Evolutionary conservation across 2,329 filamentous ascomycete genomes (phyloP).

Genomic region (Pezicula carpinea): DNA sequence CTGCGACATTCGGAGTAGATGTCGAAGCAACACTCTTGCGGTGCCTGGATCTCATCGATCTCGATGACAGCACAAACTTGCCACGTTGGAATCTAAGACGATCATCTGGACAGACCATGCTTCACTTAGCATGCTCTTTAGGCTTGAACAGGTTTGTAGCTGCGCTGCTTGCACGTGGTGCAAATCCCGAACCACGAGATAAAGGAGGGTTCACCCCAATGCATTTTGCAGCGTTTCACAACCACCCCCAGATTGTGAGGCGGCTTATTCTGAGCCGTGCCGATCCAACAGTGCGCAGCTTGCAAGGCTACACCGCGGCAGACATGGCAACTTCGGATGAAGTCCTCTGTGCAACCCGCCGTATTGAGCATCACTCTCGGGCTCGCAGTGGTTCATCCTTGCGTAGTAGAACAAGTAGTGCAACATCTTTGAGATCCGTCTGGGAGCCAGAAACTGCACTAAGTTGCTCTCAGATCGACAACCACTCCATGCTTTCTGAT

Average conservation of each 20-base stretch:
- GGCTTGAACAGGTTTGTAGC: conserved; percentile 73
- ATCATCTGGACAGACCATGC: conserved; percentile 71
- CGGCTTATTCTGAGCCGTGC: conserved; percentile 70
- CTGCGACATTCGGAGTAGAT: conserved; percentile 29
- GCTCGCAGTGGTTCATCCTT: conserved; percentile 61
- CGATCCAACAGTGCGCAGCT: conserved; percentile 64
- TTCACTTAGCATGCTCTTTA: conserved; percentile 73
- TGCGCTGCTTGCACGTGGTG: conserved; percentile 72
- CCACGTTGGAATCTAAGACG: conserved; percentile 62
- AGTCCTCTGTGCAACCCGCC: conserved; percentile 59
- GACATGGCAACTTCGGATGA: conserved; percentile 65
- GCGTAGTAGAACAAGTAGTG: conserved; percentile 59
- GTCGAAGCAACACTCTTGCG: conserved; percentile 51
- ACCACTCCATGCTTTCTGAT: conserved; percentile 37
- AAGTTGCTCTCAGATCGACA: conserved; percentile 27
- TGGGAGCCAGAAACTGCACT: conserved; percentile 53
- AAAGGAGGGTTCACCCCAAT: conserved; percentile 77
- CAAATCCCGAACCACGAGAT: conserved; percentile 69
- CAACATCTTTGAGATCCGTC: conserved; percentile 60
- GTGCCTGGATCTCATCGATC: conserved; percentile 73
- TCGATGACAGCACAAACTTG: conserved; percentile 66
- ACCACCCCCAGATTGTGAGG: conserved; percentile 70
- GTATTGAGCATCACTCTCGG: conserved; percentile 56
- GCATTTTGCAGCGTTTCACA: conserved; percentile 75
- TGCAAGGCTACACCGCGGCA: conserved; percentile 64